A percentile compares a stretch with the other conserved stretches of the same genome.
phyloP scores from a whole-genome alignment of 1,139 yeast species.

The Wickerhamomyces sp. region DNA sequence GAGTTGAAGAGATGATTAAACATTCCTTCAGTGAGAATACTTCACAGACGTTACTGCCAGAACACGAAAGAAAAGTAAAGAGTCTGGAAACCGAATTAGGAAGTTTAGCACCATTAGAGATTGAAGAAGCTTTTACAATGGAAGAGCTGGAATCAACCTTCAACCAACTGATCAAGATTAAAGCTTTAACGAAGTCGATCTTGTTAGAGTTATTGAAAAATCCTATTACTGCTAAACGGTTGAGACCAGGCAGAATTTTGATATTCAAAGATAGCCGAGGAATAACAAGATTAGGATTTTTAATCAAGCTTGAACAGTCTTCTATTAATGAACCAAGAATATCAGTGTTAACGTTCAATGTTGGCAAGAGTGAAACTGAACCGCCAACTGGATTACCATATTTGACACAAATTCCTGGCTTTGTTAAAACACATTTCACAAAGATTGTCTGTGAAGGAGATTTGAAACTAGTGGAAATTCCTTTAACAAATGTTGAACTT shows the following conservation, averaged over 20 bases:
- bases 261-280: slow-evolving; percentile 48
- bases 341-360: slow-evolving; percentile 41
- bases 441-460: slow-evolving; percentile 32
- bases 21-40: slow-evolving; percentile 92
- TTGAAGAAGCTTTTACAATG: slow-evolving; percentile 35
- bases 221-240: slow-evolving; percentile 42
- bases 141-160: slow-evolving; percentile 39
- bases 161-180: slow-evolving; percentile 42
- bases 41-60: slow-evolving; percentile 81
- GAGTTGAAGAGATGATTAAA: slow-evolving; percentile 96
- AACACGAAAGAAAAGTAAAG: slow-evolving; percentile 67
- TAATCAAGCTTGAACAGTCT: slow-evolving; percentile 37
- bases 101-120: slow-evolving; percentile 34
- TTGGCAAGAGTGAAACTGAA: slow-evolving; percentile 32
- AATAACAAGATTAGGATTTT: slow-evolving; percentile 48
- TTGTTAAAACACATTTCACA: slow-evolving; percentile 27
- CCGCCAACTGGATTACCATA: slow-evolving; percentile 45
- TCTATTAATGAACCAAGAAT: slow-evolving; percentile 24
- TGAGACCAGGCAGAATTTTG: slow-evolving; percentile 56
- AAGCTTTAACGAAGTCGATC: slow-evolving; percentile 39
- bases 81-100: slow-evolving; percentile 45
- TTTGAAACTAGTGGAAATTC: slow-evolving; percentile 38
- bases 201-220: slow-evolving; percentile 44
- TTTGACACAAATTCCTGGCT: slow-evolving; percentile 37
- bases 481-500: slow-evolving; percentile 45